Conservation (phyloP, 805 yeast species). For the Zygosaccharomyces pseudorouxii region DNA sequence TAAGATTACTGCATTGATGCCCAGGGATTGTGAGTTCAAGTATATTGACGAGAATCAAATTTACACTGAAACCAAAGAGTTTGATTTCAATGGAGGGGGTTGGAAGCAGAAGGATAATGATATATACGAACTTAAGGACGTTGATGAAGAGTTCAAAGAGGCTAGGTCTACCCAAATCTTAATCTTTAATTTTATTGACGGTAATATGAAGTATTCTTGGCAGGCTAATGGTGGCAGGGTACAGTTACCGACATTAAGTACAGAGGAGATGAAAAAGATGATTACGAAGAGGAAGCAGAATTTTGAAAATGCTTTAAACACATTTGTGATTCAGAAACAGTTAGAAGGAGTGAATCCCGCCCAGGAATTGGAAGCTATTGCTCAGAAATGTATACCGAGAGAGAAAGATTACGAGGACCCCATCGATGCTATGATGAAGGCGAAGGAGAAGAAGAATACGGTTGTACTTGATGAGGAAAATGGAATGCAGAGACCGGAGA, state of each 20-base stretch:
- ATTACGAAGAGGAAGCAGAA: conserved; percentile 53
- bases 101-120: conserved; percentile 54
- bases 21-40: conserved; percentile 63
- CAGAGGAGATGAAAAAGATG: conserved; percentile 55
- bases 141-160: conserved; percentile 33
- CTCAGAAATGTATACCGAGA: conserved; percentile 43
- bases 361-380: conserved; percentile 36
- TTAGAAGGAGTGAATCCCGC: conserved; percentile 39
- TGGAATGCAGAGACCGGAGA: conserved; percentile 37
- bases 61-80: conserved; percentile 36
- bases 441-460: conserved; percentile 23
- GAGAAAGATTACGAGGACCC: conserved; percentile 54
- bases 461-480: conserved; percentile 25
- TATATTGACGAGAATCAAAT: conserved; percentile 77
- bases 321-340: conserved; percentile 35
- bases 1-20: conserved; percentile 54
- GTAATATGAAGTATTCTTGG: conserved; percentile 47
- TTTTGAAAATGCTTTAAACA: conserved; percentile 41
- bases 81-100: conserved; percentile 41
- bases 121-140: conserved; percentile 44
- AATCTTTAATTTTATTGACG: conserved; percentile 75
- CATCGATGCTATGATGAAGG: conserved; percentile 49
- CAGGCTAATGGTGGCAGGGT: conserved; percentile 43
- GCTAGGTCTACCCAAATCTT: conserved; percentile 48
- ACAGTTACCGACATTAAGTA: conserved; percentile 46